These are phyloP conservation scores for Ogataea hybrid DNA, from an alignment of 1,139 yeast species.

Conservation along the genomic window DNA sequence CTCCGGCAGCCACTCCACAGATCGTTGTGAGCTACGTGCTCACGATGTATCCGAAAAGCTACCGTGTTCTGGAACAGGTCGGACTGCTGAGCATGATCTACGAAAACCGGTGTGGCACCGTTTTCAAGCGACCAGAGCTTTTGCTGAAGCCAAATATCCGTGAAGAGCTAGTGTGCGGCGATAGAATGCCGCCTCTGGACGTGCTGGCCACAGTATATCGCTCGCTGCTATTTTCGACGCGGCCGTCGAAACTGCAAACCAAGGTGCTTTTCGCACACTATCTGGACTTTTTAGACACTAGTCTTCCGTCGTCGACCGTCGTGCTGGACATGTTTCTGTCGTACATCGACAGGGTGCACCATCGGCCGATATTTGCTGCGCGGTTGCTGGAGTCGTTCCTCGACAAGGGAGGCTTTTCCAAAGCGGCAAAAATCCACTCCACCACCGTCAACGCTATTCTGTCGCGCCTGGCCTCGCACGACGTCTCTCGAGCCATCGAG, in stretches of 20 bases:
- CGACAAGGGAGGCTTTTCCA: not conserved
- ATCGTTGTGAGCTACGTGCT: slow-evolving; percentile 17
- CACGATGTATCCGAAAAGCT: slow-evolving; percentile 17
- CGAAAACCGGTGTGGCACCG: slow-evolving; percentile 3
- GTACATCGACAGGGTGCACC: slow-evolving; percentile 5
- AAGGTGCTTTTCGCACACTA: slow-evolving; percentile 12
- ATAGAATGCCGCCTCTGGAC: slow-evolving; percentile 12
- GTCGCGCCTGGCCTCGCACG: slow-evolving; percentile 9
- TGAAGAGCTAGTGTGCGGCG: slow-evolving; percentile 12
- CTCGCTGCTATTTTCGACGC: slow-evolving; percentile 4
- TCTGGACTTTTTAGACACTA: slow-evolving; percentile 6
- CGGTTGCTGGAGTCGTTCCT: slow-evolving; percentile 7
- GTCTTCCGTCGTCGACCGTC: slow-evolving; percentile 1
- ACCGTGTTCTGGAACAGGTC: slow-evolving; percentile 4
- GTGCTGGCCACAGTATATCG: slow-evolving; percentile 11
- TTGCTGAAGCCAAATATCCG: slow-evolving; percentile 16
- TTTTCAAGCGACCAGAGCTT: slow-evolving; percentile 6
- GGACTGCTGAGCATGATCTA: slow-evolving; percentile 18
- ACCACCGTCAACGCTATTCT: slow-evolving; percentile 9
- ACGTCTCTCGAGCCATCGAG: slow-evolving; percentile 12
- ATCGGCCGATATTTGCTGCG: slow-evolving; percentile 10
- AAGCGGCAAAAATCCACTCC: slow-evolving; percentile 5
- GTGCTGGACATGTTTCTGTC: slow-evolving; percentile 21
- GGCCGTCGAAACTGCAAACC: slow-evolving; percentile 13
- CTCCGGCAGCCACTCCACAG: slow-evolving; percentile 10